Evolutionary conservation across 257 asterid species (phyloP).

Genomic region (Osmanthus fragrans): DNA sequence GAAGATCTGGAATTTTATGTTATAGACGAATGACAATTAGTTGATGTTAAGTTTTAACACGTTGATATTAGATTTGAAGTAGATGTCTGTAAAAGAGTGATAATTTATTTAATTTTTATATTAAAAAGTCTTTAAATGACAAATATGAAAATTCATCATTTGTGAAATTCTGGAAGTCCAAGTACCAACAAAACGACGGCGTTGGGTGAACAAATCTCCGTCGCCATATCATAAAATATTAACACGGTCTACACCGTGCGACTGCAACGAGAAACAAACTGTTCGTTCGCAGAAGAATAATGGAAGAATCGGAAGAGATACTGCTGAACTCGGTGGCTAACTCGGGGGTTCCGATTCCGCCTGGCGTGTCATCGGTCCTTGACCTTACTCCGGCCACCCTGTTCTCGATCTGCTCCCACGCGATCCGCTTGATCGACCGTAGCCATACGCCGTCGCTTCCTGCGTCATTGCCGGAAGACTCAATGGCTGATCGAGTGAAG

Average conservation of each 20-base stretch:
- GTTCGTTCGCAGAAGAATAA: not conserved
- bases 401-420: constrained; percentile 45
- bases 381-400: constrained; percentile 51
- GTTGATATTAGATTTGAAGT: not conserved
- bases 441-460: constrained; percentile 37
- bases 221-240: not conserved
- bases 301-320: constrained; percentile 63
- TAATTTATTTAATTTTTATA: too few relatives aligned
- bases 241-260: not conserved
- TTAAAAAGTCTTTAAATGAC: too few relatives aligned
- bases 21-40: not conserved
- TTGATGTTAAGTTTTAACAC: not conserved
- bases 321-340: constrained; percentile 51
- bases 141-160: too few relatives aligned
- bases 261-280: not conserved
- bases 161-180: too few relatives aligned
- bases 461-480: constrained; percentile 47
- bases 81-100: not conserved
- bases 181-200: too few relatives aligned
- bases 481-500: constrained; percentile 50
- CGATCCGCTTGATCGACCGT: constrained; percentile 42
- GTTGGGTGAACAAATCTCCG: not conserved
- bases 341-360: constrained; percentile 57
- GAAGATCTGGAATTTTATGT: too few relatives aligned
- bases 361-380: constrained; percentile 42